Base-by-base conservation (phyloP, 2,329 filamentous ascomycete genomes). In the Leptoxyphium fumago region DNA sequence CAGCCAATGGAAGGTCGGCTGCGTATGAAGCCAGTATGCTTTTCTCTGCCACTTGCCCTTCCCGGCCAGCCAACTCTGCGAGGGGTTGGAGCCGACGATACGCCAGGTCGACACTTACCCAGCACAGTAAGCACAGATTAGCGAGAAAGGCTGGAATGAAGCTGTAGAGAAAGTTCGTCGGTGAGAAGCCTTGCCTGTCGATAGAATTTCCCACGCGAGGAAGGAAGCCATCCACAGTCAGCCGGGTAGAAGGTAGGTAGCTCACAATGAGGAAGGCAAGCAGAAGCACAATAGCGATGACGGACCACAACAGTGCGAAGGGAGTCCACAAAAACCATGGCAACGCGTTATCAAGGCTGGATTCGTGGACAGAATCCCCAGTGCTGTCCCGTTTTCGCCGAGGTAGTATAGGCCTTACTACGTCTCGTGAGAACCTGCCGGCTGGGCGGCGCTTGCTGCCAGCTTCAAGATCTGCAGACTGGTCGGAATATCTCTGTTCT, bases 111-210 rank as follows among this genome's bases (percentile, higher is more conserved):
- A 86, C 63, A 29, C 74, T 72, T 48, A 82, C 74, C 59, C 84
- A 79, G 42, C 73, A 60, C 39, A 86, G 71, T 58, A 80, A 83
- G 41, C 84, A 64, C 13, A 82, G 51, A 55, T 79, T 75, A 4
- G 79, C 84, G 26, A 87, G 58, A 0, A 82, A 52, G 2, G 80
- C 75, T 0, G 84, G 83, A 17, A 88, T 45, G 61, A 88, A 86
- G 48, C 75, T 78, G 67, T 87, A 95, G 42, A 94, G 66, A 64
- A 95, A 95, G 62, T 94, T 86, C 41, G 86, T 84, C 0, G 84
- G 70, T 1, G 85, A 93, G 62, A 93, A 95, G 14, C 82, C 84
- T 21, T 56, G 53, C 6, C 32, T 49, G 52, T 52, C 56, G 34
- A 61, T 57, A 5, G 52, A 47, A n/a, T 53, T 77, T 9, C 70